Percentiles rank a stretch among this genome's conserved stretches.
phyloP scores from a whole-genome alignment of 352 stramenopile species.

The Peronospora destructor region DNA sequence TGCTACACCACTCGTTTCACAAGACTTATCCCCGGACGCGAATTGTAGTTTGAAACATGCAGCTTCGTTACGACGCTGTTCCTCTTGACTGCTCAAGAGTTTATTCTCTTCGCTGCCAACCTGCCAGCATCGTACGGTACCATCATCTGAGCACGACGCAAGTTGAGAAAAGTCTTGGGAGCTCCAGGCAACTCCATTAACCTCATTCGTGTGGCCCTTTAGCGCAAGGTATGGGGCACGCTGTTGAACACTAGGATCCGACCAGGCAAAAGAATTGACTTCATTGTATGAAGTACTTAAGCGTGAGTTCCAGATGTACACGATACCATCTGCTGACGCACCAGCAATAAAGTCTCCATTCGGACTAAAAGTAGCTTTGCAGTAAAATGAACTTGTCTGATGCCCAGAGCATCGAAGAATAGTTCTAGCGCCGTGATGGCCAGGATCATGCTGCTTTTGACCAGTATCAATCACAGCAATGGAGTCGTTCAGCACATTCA shows the following conservation, averaged over 20 bases:
- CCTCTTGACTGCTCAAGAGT: background rate
- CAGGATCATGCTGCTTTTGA: slow-evolving; percentile 7
- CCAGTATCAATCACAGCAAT: slow-evolving; percentile 48
- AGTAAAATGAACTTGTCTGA: slow-evolving; percentile 55
- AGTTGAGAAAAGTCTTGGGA: slow-evolving; percentile 42
- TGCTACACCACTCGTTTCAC: slow-evolving; percentile 1
- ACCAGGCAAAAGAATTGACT: slow-evolving; percentile 1
- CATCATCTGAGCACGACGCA: slow-evolving; percentile 60
- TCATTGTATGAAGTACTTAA: slow-evolving; percentile 10
- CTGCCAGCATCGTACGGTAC: slow-evolving; percentile 47
- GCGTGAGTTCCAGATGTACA: slow-evolving; percentile 54
- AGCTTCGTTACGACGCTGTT: slow-evolving; percentile 2
- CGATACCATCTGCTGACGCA: slow-evolving; percentile 42
- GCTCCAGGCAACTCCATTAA: slow-evolving; percentile 62
- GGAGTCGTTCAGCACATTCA: slow-evolving; percentile 56
- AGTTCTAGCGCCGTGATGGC: slow-evolving; percentile 6
- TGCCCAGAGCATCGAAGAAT: slow-evolving; percentile 46
- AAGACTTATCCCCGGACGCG: background rate
- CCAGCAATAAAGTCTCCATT: slow-evolving; percentile 54
- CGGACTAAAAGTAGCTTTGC: slow-evolving; percentile 51
- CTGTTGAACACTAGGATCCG: slow-evolving; percentile 2
- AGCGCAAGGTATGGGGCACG: slow-evolving; percentile 36
- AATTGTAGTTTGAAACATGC: slow-evolving; percentile 18
- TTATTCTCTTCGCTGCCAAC: slow-evolving; percentile 10
- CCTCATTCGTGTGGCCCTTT: slow-evolving; percentile 54